Evolutionary conservation across 306 rosid genomes (phyloP).

Genomic region (Senna siamea): DNA sequence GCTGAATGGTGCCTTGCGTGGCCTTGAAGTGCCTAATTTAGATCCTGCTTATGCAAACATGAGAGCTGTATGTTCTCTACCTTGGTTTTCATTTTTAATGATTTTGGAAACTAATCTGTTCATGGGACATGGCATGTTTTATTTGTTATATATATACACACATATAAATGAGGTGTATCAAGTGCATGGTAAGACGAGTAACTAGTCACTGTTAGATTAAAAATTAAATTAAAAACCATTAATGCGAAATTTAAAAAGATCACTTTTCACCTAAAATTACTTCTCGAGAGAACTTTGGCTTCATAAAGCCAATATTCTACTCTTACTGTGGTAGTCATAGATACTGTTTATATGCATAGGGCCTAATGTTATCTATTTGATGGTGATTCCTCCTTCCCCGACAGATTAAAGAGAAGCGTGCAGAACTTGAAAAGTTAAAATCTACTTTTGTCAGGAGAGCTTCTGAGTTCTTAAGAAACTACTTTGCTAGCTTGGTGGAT

Average conservation of each 20-base stretch:
- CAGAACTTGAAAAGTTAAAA: constrained; percentile 91
- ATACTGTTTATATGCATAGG: constrained; percentile 2
- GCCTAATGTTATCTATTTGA: constrained; percentile 30
- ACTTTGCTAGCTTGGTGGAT: constrained; percentile 97
- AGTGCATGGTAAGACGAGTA: neutral
- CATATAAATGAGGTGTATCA: neutral
- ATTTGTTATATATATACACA: neutral
- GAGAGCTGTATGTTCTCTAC: constrained; percentile 75
- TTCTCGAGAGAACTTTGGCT: constrained; percentile 16
- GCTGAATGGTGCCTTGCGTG: constrained; percentile 83
- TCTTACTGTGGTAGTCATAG: neutral
- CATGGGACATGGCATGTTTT: constrained; percentile 6
- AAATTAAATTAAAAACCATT: neutral
- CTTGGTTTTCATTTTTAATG: constrained; percentile 28
- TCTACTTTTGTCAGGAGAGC: constrained; percentile 95
- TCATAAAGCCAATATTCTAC: constrained; percentile 12
- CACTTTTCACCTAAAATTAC: neutral
- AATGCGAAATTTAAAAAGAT: neutral
- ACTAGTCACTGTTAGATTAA: neutral
- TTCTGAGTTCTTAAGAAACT: constrained; percentile 90
- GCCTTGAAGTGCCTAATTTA: constrained; percentile 77
- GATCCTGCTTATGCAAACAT: constrained; percentile 81
- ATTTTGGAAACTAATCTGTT: constrained; percentile 15
- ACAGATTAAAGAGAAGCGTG: constrained; percentile 93
- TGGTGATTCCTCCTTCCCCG: constrained; percentile 41